Evolutionary conservation across 768 basidiomycete species (phyloP).

Genomic region (Fistulinella prunicolor): DNA sequence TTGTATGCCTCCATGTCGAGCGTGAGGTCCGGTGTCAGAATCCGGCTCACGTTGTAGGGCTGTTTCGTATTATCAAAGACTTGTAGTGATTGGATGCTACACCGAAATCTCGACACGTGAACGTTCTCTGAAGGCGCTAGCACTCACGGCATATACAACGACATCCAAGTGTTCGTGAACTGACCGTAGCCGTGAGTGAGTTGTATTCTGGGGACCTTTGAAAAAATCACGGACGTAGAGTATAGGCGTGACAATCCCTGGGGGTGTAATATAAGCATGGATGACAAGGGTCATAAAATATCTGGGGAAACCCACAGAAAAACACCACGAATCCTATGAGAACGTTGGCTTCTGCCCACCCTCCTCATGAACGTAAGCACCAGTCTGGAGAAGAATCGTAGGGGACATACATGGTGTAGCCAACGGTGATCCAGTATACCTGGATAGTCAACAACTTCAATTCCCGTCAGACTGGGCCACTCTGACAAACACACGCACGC

Average conservation of each 20-base stretch:
- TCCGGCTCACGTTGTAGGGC: conserved; percentile 55
- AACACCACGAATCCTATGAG: conserved; percentile 64
- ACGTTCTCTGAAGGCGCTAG: neutral
- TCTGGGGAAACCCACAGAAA: conserved; percentile 62
- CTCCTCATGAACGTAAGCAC: conserved; percentile 12
- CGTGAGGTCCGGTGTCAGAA: conserved; percentile 50
- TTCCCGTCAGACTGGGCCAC: neutral
- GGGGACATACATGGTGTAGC: conserved; percentile 56
- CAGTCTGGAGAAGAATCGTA: neutral
- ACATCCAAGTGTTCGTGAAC: conserved; percentile 65
- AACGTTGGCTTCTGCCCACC: conserved; percentile 82
- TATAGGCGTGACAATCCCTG: conserved; percentile 35
- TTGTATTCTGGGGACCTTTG: conserved; percentile 27
- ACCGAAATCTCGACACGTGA: neutral
- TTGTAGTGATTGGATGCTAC: conserved; percentile 54
- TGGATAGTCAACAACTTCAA: conserved; percentile 3
- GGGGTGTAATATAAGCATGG: no score
- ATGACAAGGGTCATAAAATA: no score
- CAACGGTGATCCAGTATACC: conserved; percentile 47
- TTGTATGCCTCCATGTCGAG: conserved; percentile 54
- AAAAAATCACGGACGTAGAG: conserved; percentile 49
- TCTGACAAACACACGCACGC: conserved; percentile 25
- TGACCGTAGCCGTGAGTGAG: conserved; percentile 6
- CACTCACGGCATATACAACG: conserved; percentile 56
- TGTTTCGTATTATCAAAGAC: conserved; percentile 61